Evolutionary conservation across 768 basidiomycete species (phyloP).

Genomic region (Multifurca ochricompacta): DNA sequence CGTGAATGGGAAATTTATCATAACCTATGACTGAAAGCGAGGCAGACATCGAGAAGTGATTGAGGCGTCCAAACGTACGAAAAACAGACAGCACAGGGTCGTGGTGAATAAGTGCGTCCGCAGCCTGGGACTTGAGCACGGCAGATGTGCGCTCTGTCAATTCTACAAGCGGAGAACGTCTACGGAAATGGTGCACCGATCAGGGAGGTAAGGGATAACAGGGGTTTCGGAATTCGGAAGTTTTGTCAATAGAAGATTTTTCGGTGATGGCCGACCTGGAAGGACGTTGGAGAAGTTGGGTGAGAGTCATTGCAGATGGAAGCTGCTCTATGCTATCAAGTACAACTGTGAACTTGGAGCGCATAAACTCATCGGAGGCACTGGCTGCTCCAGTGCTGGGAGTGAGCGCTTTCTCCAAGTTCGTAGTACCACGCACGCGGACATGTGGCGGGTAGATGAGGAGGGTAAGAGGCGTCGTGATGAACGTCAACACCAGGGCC

Average conservation of each 20-base stretch:
- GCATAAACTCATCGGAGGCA: slow-evolving; percentile 32
- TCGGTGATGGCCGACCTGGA: neutral
- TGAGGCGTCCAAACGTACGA: slow-evolving; percentile 69
- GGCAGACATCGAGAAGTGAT: slow-evolving; percentile 55
- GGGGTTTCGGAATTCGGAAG: neutral
- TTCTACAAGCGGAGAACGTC: slow-evolving; percentile 87
- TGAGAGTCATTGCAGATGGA: slow-evolving; percentile 73
- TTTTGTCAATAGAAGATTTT: slow-evolving; percentile 1
- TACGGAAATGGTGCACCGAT: slow-evolving; percentile 35
- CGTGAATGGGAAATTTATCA: slow-evolving; percentile 61
- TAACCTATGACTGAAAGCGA: slow-evolving; percentile 69
- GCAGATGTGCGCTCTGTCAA: slow-evolving; percentile 83
- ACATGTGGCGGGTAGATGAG: slow-evolving; percentile 63
- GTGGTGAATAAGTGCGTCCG: slow-evolving; percentile 57
- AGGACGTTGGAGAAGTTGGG: slow-evolving; percentile 55
- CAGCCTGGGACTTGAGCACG: slow-evolving; percentile 72
- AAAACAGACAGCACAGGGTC: slow-evolving; percentile 71
- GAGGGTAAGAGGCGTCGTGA: slow-evolving; percentile 78
- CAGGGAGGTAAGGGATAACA: slow-evolving; percentile 20
- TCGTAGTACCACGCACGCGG: slow-evolving; percentile 34
- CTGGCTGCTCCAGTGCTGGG: neutral
- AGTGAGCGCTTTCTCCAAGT: slow-evolving; percentile 13
- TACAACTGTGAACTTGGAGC: slow-evolving; percentile 61
- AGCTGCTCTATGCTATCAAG: slow-evolving; percentile 77
- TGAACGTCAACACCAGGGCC: slow-evolving; percentile 68